These are phyloP conservation scores for Penicillium paradoxum DNA, from an alignment of 495 filamentous ascomycete species.

Conservation along the genomic window DNA sequence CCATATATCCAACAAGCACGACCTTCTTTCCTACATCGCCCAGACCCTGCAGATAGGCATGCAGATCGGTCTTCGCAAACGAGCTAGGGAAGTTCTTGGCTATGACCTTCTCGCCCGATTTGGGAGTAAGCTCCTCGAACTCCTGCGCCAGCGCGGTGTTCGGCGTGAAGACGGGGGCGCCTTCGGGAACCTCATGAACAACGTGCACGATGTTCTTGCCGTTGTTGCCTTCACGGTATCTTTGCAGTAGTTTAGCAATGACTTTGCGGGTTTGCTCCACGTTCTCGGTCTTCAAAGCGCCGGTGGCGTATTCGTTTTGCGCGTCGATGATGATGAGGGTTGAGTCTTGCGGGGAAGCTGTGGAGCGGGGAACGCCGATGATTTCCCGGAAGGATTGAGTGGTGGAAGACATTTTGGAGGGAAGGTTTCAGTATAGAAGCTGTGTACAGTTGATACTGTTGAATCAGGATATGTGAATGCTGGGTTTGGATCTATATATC, in stretches of 20 bases:
- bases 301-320: constrained; percentile 57
- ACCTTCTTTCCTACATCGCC: constrained; percentile 25
- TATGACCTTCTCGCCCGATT: constrained; percentile 43
- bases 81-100: constrained; percentile 43
- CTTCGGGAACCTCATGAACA: constrained; percentile 47
- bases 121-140: constrained; percentile 47
- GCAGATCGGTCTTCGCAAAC: constrained; percentile 44
- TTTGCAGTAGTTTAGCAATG: constrained; percentile 45
- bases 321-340: constrained; percentile 61
- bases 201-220: constrained; percentile 52
- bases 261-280: constrained; percentile 40
- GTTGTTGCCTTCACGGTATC: constrained; percentile 44
- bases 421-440: neutral
- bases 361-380: constrained; percentile 44
- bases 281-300: constrained; percentile 46
- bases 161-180: constrained; percentile 58
- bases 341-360: constrained; percentile 47
- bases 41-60: constrained; percentile 32
- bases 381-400: constrained; percentile 47
- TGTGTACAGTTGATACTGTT: neutral
- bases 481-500: neutral
- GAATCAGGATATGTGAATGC: neutral
- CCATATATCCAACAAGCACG: constrained; percentile 52
- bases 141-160: constrained; percentile 47
- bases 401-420: constrained; percentile 6